Evolutionary conservation across 495 filamentous ascomycete genomes (phyloP).

Genomic region (Penicillium subrubescens): DNA sequence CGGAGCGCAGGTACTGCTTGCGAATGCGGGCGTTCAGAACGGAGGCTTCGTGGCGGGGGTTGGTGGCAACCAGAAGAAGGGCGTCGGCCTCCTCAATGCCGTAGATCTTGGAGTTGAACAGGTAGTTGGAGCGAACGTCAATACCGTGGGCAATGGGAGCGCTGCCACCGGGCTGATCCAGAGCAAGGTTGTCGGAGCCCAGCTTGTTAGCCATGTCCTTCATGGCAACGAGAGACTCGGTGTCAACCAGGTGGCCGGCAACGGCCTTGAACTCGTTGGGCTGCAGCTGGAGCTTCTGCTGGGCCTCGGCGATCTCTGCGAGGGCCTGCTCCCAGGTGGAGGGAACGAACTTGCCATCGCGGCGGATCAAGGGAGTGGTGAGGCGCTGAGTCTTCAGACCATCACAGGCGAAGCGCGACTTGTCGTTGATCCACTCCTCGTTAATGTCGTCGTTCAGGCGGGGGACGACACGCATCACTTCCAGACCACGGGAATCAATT

Average conservation of each 20-base stretch:
- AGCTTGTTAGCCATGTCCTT: slow-evolving; percentile 96
- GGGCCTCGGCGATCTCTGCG: slow-evolving; percentile 76
- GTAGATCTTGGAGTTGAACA: slow-evolving; percentile 92
- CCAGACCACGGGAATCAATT: slow-evolving; percentile 88
- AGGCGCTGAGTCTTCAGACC: slow-evolving; percentile 94
- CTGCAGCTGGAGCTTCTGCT: slow-evolving; percentile 72
- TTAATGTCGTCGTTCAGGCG: slow-evolving; percentile 96
- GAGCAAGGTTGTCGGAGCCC: slow-evolving; percentile 90
- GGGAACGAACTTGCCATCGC: slow-evolving; percentile 84
- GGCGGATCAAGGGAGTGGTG: slow-evolving; percentile 87
- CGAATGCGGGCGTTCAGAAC: slow-evolving; percentile 94
- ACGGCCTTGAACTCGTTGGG: slow-evolving; percentile 95
- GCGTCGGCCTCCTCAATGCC: slow-evolving; percentile 92
- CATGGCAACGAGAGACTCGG: slow-evolving; percentile 90
- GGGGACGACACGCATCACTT: slow-evolving; percentile 93
- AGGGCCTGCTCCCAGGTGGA: slow-evolving; percentile 94
- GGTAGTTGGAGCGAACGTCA: slow-evolving; percentile 90
- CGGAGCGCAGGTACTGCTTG: slow-evolving; percentile 96
- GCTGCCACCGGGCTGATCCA: slow-evolving; percentile 84
- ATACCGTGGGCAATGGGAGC: slow-evolving; percentile 88
- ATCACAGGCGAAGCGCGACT: slow-evolving; percentile 94
- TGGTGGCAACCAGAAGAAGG: slow-evolving; percentile 90
- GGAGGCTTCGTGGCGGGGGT: slow-evolving; percentile 91
- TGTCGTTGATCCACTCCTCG: slow-evolving; percentile 99
- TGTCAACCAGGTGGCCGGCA: slow-evolving; percentile 86